Percentiles rank a stretch among this genome's conserved stretches.
Conservation (phyloP, 805 yeast species). For the Yarrowia sp. region DNA sequence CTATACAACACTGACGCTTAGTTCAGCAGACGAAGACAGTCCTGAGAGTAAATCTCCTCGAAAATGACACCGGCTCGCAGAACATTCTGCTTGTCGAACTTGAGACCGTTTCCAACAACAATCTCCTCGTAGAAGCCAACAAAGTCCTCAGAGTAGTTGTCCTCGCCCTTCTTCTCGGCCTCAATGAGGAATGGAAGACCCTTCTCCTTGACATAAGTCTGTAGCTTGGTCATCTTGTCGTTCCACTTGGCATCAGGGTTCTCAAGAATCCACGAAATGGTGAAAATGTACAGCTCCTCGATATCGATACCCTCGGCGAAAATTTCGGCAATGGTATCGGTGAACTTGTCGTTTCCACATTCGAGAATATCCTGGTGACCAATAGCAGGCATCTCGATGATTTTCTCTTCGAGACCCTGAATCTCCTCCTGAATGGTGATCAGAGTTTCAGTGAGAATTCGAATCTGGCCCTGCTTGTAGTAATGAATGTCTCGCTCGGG, state of each 20-base stretch:
- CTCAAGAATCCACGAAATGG: conserved; percentile 18
- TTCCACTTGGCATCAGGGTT: conserved; percentile 15
- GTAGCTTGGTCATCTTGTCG: background rate
- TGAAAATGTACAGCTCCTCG: conserved; percentile 22
- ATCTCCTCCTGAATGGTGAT: conserved; percentile 20
- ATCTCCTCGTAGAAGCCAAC: conserved; percentile 17
- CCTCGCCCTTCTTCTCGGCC: conserved; percentile 24
- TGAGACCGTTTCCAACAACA: conserved; percentile 4
- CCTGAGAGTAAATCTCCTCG: conserved; percentile 23
- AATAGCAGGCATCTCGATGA: background rate
- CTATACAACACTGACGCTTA: background rate
- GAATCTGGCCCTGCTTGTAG: conserved; percentile 24
- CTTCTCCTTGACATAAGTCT: conserved; percentile 1
- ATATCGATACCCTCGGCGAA: conserved; percentile 23
- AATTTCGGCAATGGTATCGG: background rate
- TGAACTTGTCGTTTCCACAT: background rate
- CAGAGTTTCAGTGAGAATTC: conserved; percentile 15
- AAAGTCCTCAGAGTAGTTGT: conserved; percentile 19
- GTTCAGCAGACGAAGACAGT: background rate
- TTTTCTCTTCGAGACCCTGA: background rate
- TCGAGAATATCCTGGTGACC: conserved; percentile 12
- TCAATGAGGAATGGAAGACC: conserved; percentile 2
- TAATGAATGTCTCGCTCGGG: conserved; percentile 17
- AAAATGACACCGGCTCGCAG: conserved; percentile 23
- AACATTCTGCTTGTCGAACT: conserved; percentile 19